Evolutionary conservation across 2,329 filamentous ascomycete species (phyloP).

Genomic region (Colletotrichum agaves): DNA sequence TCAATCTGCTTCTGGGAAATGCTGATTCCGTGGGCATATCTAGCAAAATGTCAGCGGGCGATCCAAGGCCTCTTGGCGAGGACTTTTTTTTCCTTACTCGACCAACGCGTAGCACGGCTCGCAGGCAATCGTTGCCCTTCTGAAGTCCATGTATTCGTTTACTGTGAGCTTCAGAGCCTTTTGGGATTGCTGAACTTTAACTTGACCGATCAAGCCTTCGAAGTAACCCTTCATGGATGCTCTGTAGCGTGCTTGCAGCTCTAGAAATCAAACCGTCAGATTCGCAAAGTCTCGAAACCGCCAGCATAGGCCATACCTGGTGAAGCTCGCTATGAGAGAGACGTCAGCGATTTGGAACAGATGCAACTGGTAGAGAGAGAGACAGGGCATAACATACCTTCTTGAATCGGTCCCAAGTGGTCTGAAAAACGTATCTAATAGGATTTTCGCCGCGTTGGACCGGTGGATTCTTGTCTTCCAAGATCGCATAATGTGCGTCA

Average conservation of each 20-base stretch:
- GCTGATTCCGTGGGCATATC: slow-evolving; percentile 7
- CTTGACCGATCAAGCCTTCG: slow-evolving; percentile 5
- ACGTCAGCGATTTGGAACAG: neutral
- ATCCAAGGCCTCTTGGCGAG: no score
- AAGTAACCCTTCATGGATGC: neutral
- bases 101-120: slow-evolving; percentile 5
- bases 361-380: neutral
- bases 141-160: slow-evolving; percentile 13
- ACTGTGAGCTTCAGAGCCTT: slow-evolving; percentile 3
- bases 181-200: slow-evolving; percentile 6
- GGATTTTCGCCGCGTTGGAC: neutral
- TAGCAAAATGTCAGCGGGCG: neutral
- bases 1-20: slow-evolving; percentile 6
- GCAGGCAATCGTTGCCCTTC: slow-evolving; percentile 2
- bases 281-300: neutral
- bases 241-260: neutral
- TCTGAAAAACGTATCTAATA: slow-evolving; percentile 6
- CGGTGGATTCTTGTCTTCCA: slow-evolving; percentile 2
- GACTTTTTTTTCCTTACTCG: neutral
- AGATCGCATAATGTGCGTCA: neutral
- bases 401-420: slow-evolving; percentile 4
- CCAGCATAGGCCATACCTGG: neutral
- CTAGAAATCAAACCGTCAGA: neutral
- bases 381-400: neutral
- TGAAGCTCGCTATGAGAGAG: neutral